Percentiles rank a stretch among this genome's conserved stretches.
phyloP scores from a whole-genome alignment of 208 protist species.

The Leishmania tropica region DNA sequence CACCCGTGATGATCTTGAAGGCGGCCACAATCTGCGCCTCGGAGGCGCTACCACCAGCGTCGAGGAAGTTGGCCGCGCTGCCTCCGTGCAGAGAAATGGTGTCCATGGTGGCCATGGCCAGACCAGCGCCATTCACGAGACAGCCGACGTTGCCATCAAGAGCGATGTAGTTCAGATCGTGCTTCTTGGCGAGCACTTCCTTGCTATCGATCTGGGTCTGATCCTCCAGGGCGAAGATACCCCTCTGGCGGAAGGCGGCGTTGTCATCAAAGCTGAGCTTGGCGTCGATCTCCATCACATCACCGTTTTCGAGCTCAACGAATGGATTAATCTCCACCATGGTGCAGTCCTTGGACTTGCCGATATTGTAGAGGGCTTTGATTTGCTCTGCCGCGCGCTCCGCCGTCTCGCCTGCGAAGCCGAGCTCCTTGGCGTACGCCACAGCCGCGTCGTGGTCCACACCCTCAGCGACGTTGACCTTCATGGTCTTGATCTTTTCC shows the following conservation, averaged over 20 bases:
- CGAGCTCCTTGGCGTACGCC: conserved; percentile 89
- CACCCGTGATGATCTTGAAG: conserved; percentile 97
- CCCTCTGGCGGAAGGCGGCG: conserved; percentile 96
- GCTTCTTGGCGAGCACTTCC: conserved; percentile 96
- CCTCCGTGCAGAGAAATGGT: conserved; percentile 98
- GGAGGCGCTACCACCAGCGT: conserved; percentile 96
- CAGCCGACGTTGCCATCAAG: conserved; percentile 99
- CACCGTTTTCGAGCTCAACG: conserved; percentile 94
- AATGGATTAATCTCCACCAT: conserved; percentile 99
- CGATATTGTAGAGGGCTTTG: conserved; percentile 97
- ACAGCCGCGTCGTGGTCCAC: conserved; percentile 85
- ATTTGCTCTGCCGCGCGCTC: conserved; percentile 94
- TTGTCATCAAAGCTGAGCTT: conserved; percentile 99
- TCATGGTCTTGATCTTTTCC: conserved; percentile 96
- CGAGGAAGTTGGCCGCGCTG: conserved; percentile 99
- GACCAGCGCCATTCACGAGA: conserved; percentile 98
- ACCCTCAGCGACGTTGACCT: conserved; percentile 94
- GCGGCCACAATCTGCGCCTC: conserved; percentile 95
- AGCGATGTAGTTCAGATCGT: conserved; percentile 99
- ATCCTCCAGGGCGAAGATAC: conserved; percentile 96
- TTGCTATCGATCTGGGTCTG: conserved; percentile 93
- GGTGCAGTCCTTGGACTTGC: conserved; percentile 96
- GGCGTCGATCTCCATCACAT: conserved; percentile 97
- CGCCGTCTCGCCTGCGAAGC: conserved; percentile 82
- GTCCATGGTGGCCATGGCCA: conserved; percentile 99